Base-by-base conservation (phyloP, 805 yeast species). In the Ogataea haglerorum region DNA sequence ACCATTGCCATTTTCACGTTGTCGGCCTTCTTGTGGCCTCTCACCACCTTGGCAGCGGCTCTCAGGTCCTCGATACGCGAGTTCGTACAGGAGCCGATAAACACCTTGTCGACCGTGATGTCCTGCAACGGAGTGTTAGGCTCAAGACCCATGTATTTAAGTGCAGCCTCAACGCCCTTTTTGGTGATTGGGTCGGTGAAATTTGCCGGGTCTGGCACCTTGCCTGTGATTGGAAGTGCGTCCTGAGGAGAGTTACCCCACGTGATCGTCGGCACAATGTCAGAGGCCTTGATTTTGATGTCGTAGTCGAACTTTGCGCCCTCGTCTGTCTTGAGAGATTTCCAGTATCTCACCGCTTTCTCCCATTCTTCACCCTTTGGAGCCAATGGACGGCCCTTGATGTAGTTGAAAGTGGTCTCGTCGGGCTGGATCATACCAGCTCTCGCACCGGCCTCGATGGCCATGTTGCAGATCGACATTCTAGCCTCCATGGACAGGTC, bases 161-260 rank as follows among this genome's bases (percentile, higher is more conserved):
- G 77, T 32, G 99, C 93, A 58, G 97, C 82, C 68, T 82, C 88
- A 81, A 93, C 85, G 58, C 95, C 93, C 10, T 84, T 70, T 57
- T 78, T 81, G 63, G 78, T 78, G 61, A 81, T 80, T 48, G 91
- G 86, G 61, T 85, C 93, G 24, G 72, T 63, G 19, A 78, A 75
- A 40, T 68, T 68, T n/a, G 80, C 62, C 47, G 99, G 99, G 61
- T 93, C 95, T 38, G 99, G 99, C 33, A 89, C 95, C 14, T 68
- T 57, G 26, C 86, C 95, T 12, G 95, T 83, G 56, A 93, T 90
- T 46, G 99, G 97, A 49, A 93, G 72, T 34, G 98, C 98, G 62
- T 93, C 99, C 69, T 93, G 98, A 23, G 99, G 99, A 56, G 98
- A 91, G 54, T 93, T 93, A 72, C 99, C 99, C 99, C 99, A 93